These are phyloP conservation scores for Parmelia sp. DNA, from an alignment of 495 filamentous ascomycete genomes.

Conservation along the genomic window DNA sequence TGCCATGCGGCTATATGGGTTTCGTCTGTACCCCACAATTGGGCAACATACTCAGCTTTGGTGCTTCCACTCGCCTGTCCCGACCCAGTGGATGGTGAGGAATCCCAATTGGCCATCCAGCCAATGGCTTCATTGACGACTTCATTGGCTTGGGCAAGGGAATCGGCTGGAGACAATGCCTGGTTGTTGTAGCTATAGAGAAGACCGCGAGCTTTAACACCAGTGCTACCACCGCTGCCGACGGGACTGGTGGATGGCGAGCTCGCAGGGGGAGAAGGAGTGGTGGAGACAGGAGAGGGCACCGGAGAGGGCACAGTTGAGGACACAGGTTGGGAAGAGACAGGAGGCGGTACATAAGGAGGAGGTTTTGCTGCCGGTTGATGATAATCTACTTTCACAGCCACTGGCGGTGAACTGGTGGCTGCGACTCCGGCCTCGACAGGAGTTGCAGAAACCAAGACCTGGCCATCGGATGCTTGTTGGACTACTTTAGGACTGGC, in stretches of 20 bases:
- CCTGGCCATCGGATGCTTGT: background rate
- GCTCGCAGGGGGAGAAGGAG: constrained; percentile 1
- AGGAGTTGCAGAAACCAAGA: background rate
- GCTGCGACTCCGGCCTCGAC: background rate
- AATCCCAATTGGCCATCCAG: constrained; percentile 24
- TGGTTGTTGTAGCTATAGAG: constrained; percentile 5
- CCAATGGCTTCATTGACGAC: background rate
- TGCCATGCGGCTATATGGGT: constrained; percentile 19
- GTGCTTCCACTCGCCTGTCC: constrained; percentile 14
- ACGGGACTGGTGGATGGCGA: background rate
- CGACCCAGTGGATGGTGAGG: constrained; percentile 19
- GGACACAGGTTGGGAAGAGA: background rate
- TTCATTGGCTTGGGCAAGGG: background rate
- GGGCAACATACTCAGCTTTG: constrained; percentile 19
- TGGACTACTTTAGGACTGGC: background rate
- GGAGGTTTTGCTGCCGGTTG: background rate
- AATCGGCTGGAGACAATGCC: background rate
- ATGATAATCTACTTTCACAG: constrained; percentile 10
- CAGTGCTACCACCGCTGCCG: constrained; percentile 5
- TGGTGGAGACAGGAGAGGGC: background rate
- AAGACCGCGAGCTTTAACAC: constrained; percentile 16
- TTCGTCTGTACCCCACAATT: constrained; percentile 12
- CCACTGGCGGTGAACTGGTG: constrained; percentile 1
- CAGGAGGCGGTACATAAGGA: background rate
- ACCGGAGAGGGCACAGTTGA: background rate